Conservation (phyloP, 768 basidiomycete genomes). For the Boletus sp. region DNA sequence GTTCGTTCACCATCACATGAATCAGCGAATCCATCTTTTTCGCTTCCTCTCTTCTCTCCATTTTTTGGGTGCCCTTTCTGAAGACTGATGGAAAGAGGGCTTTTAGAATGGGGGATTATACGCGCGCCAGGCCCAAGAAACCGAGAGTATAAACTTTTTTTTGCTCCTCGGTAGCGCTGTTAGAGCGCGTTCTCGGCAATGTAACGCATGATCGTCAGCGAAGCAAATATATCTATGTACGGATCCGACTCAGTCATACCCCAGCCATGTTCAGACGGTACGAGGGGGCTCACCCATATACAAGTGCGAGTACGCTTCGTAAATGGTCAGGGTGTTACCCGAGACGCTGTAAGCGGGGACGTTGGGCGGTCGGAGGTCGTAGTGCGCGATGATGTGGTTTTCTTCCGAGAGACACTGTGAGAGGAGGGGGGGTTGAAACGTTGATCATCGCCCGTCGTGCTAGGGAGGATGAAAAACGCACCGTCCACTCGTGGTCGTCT, state of each 20-base stretch:
- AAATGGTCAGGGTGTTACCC: slow-evolving; percentile 60
- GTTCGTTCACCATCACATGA: slow-evolving; percentile 4
- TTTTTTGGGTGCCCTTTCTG: slow-evolving; percentile 1
- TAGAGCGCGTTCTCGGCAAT: slow-evolving; percentile 51
- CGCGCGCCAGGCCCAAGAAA: too few species aligned
- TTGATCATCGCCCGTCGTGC: slow-evolving; percentile 3
- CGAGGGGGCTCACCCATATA: slow-evolving; percentile 46
- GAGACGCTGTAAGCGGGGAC: slow-evolving; percentile 58
- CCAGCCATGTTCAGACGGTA: not conserved
- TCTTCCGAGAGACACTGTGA: slow-evolving; percentile 54
- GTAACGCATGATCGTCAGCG: slow-evolving; percentile 63
- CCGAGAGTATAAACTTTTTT: too few species aligned
- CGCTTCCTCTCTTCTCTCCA: not conserved
- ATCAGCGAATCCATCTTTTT: not conserved
- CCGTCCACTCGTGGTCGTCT: slow-evolving; percentile 72
- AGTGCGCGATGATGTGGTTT: slow-evolving; percentile 61
- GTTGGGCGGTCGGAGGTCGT: slow-evolving; percentile 55
- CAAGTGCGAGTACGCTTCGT: slow-evolving; percentile 52
- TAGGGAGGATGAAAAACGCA: slow-evolving; percentile 38
- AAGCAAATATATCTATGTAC: slow-evolving; percentile 51
- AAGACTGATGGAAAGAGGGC: slow-evolving; percentile 1
- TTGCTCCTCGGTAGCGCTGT: not conserved
- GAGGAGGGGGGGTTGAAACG: not conserved
- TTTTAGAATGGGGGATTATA: slow-evolving; percentile 3
- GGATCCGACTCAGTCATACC: slow-evolving; percentile 2